phyloP scores from a whole-genome alignment of 331 rosid species.

The Acacia concinna region DNA sequence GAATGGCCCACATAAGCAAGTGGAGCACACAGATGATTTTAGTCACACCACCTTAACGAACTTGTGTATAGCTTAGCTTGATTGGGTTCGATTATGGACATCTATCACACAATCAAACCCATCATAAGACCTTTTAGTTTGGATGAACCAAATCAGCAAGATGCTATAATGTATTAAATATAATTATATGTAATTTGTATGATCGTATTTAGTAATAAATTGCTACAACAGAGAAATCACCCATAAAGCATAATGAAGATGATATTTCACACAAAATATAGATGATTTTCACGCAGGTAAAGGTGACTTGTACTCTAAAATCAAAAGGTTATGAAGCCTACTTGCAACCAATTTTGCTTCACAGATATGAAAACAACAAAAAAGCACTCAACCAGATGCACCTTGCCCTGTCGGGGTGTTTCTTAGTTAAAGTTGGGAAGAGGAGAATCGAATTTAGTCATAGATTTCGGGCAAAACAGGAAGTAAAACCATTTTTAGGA shows the following conservation, averaged over 20 bases:
- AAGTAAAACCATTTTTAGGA: no score
- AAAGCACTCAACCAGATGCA: background rate
- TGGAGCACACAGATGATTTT: background rate
- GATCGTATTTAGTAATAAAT: background rate
- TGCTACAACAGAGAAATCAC: background rate
- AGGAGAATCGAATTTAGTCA: no score
- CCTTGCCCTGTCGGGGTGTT: background rate
- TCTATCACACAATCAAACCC: background rate
- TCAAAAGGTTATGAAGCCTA: background rate
- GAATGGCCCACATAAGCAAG: background rate
- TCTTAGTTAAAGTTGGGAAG: no score
- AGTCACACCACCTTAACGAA: background rate
- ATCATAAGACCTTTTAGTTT: conserved; percentile 11
- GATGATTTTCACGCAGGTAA: background rate
- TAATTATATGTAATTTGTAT: background rate
- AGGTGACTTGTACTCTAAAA: background rate
- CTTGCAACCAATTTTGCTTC: background rate
- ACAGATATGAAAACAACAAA: background rate
- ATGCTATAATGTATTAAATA: background rate
- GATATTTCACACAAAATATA: background rate
- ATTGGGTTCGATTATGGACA: background rate
- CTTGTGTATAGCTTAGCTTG: background rate
- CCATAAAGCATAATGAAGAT: background rate
- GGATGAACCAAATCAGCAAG: conserved; percentile 1
- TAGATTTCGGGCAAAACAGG: no score